Conservation (phyloP, 116 monocot species). For the Zostera marina region DNA sequence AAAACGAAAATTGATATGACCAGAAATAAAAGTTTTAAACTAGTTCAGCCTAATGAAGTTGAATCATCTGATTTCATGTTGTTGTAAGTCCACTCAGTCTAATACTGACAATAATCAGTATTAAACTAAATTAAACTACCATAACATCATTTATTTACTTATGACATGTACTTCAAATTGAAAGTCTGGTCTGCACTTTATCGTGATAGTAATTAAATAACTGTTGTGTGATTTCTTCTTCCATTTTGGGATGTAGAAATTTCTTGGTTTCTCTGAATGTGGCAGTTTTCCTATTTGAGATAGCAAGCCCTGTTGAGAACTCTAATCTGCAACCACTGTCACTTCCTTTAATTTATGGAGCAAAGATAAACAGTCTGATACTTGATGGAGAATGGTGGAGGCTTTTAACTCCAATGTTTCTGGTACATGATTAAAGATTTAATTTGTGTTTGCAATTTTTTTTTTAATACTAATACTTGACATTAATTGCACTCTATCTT, state of each 20-base stretch:
- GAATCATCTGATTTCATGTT: slow-evolving; percentile 37
- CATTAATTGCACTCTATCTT: background rate
- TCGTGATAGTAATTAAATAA: background rate
- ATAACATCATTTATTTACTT: background rate
- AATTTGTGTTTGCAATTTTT: slow-evolving; percentile 18
- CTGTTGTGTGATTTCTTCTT: slow-evolving; percentile 6
- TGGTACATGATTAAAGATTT: slow-evolving; percentile 48
- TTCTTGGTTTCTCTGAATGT: slow-evolving; percentile 55
- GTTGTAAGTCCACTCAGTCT: slow-evolving; percentile 27
- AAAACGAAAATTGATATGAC: slow-evolving; percentile 10
- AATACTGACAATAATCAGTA: background rate
- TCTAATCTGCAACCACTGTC: slow-evolving; percentile 43
- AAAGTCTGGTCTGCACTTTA: background rate
- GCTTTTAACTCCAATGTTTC: slow-evolving; percentile 85
- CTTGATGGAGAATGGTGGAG: slow-evolving; percentile 86
- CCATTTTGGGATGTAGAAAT: slow-evolving; percentile 37
- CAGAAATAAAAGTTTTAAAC: slow-evolving; percentile 12
- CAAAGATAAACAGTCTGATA: slow-evolving; percentile 64
- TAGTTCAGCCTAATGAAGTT: slow-evolving; percentile 10
- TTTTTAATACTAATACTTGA: background rate
- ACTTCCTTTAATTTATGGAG: slow-evolving; percentile 63
- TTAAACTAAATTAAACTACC: background rate
- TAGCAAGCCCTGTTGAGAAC: slow-evolving; percentile 60
- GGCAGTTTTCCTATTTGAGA: slow-evolving; percentile 68
- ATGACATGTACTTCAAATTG: background rate